These are phyloP conservation scores for Corchorus olitorius DNA, from an alignment of 345 rosid species.

Conservation along the genomic window DNA sequence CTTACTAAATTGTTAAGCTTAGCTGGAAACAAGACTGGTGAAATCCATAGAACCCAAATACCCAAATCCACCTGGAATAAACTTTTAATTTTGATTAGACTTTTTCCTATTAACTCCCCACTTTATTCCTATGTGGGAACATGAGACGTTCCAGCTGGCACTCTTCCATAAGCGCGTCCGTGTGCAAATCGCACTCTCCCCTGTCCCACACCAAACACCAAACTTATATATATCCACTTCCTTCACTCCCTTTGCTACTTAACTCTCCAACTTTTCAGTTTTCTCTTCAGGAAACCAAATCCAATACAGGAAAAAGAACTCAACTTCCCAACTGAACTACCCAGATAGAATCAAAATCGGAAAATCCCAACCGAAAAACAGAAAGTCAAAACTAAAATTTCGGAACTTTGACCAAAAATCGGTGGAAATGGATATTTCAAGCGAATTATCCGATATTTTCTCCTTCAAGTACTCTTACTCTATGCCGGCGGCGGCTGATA, in stretches of 20 bases:
- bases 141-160: neutral
- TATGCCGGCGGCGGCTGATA: neutral
- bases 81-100: neutral
- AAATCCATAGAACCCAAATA: neutral
- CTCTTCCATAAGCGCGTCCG: constrained; percentile 6
- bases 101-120: neutral
- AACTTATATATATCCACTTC: neutral
- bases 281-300: neutral
- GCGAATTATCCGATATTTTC: constrained; percentile 7
- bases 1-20: neutral
- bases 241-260: neutral
- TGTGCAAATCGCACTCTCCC: constrained; percentile 9
- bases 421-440: constrained; percentile 16
- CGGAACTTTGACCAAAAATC: neutral
- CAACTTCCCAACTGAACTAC: neutral
- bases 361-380: neutral
- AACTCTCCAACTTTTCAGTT: neutral
- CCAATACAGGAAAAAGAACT: neutral
- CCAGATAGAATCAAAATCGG: no score
- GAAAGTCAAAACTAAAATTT: neutral
- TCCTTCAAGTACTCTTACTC: neutral
- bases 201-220: neutral
- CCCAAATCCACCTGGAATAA: neutral
- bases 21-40: neutral
- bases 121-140: neutral